These are phyloP conservation scores for Skeletonema tropicum DNA, from an alignment of 108 stramenopile genomes.

Conservation along the genomic window DNA sequence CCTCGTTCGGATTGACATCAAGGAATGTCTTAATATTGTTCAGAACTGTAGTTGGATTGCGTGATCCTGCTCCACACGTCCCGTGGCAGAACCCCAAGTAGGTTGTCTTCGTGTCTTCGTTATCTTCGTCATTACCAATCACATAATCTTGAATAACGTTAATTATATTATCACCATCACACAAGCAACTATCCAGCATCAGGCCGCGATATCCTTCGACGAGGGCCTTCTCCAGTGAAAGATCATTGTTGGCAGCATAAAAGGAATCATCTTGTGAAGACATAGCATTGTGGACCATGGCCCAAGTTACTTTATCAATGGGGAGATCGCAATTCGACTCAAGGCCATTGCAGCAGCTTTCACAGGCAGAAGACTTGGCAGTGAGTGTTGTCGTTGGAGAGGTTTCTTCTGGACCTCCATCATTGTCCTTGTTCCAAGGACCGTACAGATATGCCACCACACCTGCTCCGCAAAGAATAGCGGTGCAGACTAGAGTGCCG, in stretches of 20 bases:
- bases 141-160: conserved; percentile 8
- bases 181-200: conserved; percentile 70
- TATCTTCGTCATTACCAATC: not conserved
- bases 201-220: conserved; percentile 73
- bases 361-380: not conserved
- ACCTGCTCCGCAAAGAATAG: not conserved
- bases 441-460: not conserved
- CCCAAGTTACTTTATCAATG: conserved; percentile 64
- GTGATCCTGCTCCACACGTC: conserved; percentile 55
- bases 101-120: not conserved
- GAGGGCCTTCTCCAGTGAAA: conserved; percentile 62
- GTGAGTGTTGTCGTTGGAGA: not conserved
- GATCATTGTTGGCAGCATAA: conserved; percentile 58
- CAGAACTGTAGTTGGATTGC: conserved; percentile 57
- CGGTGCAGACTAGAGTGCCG: not conserved
- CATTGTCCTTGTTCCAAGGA: not conserved
- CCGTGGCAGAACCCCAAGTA: conserved; percentile 62
- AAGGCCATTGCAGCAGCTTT: conserved; percentile 70
- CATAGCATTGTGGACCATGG: conserved; percentile 73
- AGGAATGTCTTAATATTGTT: conserved; percentile 54
- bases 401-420: not conserved
- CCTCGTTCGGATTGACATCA: conserved; percentile 59
- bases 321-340: conserved; percentile 58
- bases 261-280: conserved; percentile 56
- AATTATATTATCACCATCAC: conserved; percentile 37